Percentiles rank a stretch among this genome's conserved stretches.
Evolutionary conservation across 2,329 filamentous ascomycete genomes (phyloP).

Genomic region (Claviceps africana): DNA sequence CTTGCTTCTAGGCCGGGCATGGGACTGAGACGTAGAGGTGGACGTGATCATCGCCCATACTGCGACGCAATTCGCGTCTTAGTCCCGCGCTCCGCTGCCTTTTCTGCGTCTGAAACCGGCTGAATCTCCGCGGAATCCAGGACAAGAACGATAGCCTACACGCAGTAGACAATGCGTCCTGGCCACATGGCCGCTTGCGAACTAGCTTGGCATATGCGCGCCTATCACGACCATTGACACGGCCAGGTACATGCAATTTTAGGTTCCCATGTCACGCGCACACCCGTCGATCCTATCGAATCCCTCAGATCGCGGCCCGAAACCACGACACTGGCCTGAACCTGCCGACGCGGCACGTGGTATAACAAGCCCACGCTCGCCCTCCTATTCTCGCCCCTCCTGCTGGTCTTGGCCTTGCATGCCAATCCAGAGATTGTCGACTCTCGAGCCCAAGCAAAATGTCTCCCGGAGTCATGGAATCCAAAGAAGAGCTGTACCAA

Average conservation of each 20-base stretch:
- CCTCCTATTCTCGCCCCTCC: background rate
- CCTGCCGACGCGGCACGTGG: background rate
- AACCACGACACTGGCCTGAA: background rate
- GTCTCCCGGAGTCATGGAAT: background rate
- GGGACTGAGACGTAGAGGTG: no score
- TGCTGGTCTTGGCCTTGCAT: background rate
- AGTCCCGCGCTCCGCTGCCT: background rate
- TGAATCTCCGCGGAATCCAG: background rate
- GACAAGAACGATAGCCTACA: background rate
- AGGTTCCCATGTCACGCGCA: background rate
- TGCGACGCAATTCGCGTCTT: no score
- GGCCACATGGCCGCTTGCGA: no score
- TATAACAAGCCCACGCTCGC: background rate
- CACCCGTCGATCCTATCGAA: background rate
- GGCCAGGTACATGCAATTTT: background rate
- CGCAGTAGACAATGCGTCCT: background rate
- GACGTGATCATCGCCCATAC: background rate
- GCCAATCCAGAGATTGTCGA: background rate
- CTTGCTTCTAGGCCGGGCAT: background rate
- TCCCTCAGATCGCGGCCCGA: background rate
- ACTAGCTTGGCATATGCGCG: background rate
- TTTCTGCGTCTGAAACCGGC: background rate
- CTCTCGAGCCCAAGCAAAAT: background rate
- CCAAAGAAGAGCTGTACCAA: slow-evolving; percentile 1
- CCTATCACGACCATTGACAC: background rate